These are phyloP conservation scores for Ophiocordyceps camponoti-saundersi DNA, from an alignment of 2,329 filamentous ascomycete genomes.

Conservation along the genomic window DNA sequence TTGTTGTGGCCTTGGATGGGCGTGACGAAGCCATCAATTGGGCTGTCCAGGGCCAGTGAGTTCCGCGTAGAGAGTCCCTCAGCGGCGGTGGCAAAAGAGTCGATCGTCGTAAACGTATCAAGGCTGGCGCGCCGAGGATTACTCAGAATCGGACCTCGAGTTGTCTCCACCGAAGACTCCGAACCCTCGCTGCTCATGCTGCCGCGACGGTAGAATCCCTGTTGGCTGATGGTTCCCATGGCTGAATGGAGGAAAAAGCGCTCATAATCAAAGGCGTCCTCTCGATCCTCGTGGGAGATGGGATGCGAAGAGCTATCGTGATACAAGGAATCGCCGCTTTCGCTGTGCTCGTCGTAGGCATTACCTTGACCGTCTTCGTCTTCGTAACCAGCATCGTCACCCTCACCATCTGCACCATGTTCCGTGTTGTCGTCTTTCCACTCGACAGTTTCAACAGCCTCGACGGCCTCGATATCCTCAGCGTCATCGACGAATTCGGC, in stretches of 20 bases:
- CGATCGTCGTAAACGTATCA: conserved; percentile 24
- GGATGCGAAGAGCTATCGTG: conserved; percentile 42
- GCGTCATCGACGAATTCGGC: not conserved
- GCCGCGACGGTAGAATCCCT: conserved; percentile 8
- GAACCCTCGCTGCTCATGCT: conserved; percentile 40
- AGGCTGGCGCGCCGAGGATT: conserved; percentile 25
- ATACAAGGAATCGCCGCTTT: conserved; percentile 47
- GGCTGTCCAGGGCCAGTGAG: conserved; percentile 5
- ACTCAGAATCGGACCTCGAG: conserved; percentile 24
- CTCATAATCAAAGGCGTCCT: conserved; percentile 93
- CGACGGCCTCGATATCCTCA: not conserved
- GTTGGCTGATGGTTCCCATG: conserved; percentile 55
- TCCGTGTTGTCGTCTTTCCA: not conserved
- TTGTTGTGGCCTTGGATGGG: conserved; percentile 7
- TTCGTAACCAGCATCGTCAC: not conserved
- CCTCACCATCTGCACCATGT: not conserved
- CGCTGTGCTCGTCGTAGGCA: conserved; percentile 26
- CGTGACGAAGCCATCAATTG: conserved; percentile 5
- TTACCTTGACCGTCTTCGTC: not conserved
- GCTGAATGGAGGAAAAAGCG: conserved; percentile 90
- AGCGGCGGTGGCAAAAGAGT: conserved; percentile 39
- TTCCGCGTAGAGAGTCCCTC: conserved; percentile 27
- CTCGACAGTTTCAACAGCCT: not conserved
- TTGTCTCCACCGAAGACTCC: conserved; percentile 44
- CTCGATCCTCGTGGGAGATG: conserved; percentile 75